Evolutionary conservation across 164 flowering plant species (phyloP).

Genomic region (Platanus orientalis): DNA sequence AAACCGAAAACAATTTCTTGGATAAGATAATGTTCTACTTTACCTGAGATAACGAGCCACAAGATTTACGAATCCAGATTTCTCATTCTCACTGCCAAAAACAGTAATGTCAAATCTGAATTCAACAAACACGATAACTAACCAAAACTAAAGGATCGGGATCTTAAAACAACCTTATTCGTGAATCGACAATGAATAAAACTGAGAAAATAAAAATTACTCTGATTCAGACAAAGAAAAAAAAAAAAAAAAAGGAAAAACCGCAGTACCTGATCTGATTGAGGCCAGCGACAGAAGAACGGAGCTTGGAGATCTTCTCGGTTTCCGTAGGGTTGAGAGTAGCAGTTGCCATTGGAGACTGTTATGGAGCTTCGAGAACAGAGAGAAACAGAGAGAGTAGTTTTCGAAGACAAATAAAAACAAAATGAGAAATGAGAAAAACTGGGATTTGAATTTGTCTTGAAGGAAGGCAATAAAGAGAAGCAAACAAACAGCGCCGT

Average conservation of each 20-base stretch:
- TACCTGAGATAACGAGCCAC: conserved; percentile 94
- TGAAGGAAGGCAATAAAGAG: too few relatives aligned
- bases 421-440: too few relatives aligned
- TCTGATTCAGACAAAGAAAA: background rate
- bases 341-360: conserved; percentile 38
- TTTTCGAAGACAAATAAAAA: too few relatives aligned
- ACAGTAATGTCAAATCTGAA: conserved; percentile 7
- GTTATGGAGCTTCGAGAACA: too few relatives aligned
- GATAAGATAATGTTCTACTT: background rate
- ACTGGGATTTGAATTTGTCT: too few relatives aligned
- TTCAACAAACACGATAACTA: background rate
- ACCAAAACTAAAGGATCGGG: background rate
- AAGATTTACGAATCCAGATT: conserved; percentile 84
- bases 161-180: background rate
- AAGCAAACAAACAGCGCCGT: too few relatives aligned
- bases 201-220: too few relatives aligned
- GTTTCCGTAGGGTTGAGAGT: conserved; percentile 36
- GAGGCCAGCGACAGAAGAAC: conserved; percentile 61
- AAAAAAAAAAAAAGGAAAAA: background rate
- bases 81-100: conserved; percentile 81
- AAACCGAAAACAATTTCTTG: background rate
- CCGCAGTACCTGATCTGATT: conserved; percentile 62
- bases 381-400: too few relatives aligned
- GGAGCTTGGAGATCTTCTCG: conserved; percentile 58
- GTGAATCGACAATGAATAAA: background rate